Base-by-base conservation (phyloP, 805 yeast genomes). In the Kazachstania martiniae region DNA sequence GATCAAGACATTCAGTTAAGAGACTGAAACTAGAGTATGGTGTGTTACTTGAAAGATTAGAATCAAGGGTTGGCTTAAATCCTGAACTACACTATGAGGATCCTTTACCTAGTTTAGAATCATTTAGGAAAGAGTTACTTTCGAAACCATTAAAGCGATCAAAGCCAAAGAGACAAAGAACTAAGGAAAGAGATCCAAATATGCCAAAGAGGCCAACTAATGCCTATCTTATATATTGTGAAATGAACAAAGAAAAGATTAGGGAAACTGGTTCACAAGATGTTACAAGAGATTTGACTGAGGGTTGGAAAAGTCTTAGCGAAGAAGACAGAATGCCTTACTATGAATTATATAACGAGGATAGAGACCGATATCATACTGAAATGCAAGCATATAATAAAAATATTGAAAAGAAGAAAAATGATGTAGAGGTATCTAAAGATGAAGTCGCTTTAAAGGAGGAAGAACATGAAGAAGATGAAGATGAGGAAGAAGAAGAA, bases 191-290 rank as follows among this genome's bases (percentile, higher is more conserved):
- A 46, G 94, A 86, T 54, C 95, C 95, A 8, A 76, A 75, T 43
- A 67, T 79, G 47, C 96, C 95, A 14, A 84, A 81, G 46, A 67
- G 93, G 47, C 95, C 95, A 5, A 78, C 91, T 3, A 87, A 86
- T 55, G 94, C 95, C 4, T 87, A 86, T 49, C 63, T 84, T 40
- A 70, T 84, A 34, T 86, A 80, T 50, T 87, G 95, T 58, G 96
- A 87, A 37, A 61, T 71, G 60, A 93, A 84, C 49, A 82, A 82
- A 56, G 94, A 83, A 29, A 64, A 69, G 31, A 68, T 84, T 24
- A 74, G 72, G 39, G 65, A 68, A 31, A 72, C 70, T 39, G 77
- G 75, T 8, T 63, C 66, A 19, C 59, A 59, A 25, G 95, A 87
- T 50, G 63, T 83, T 28, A 77, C 94, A 2, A 77, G 72, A 47